Evolutionary conservation across 495 filamentous ascomycete species (phyloP), one percentile per base, ranked within the genome.

Genomic region (Penicillium antarcticum): DNA sequence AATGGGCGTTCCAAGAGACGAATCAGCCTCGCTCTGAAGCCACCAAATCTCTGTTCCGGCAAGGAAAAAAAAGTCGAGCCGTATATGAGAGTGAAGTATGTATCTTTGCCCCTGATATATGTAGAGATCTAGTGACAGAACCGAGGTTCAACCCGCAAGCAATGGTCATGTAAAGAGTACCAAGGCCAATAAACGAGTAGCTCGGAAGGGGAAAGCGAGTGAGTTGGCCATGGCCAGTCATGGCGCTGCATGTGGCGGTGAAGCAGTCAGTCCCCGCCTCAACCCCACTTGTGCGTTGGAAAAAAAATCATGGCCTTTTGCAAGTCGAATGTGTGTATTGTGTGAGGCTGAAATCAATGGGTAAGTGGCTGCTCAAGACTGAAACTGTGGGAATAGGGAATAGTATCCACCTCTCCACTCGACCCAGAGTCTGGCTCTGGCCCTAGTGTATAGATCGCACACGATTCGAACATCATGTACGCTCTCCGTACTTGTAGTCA

Each of bases 161-260:
- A 29, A 29, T 29, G 14, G 34, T 33, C 2, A 23, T 2, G 21
- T 23, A 2, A 5, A 23, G 21, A 23, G 2, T 23, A n/a, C n/a
- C n/a, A n/a, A n/a, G n/a, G n/a, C n/a, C n/a, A n/a, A n/a, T n/a
- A n/a, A n/a, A n/a, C n/a, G 43, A 42, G 40, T 43, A 63, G 24
- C 39, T 60, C 62, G 41, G 58, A 67, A 60, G 29, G 43, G 56
- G 41, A 57, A 53, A 66, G 50, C 56, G 41, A 56, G 47, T 63
- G 67, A 64, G 62, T 57, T 67, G 59, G 55, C 60, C 31, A 54
- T 29, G 39, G 24, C 60, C 61, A 56, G 55, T 63, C 57, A 59
- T 58, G 51, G 45, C 45, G 53, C 52, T 66, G 62, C 61, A 68
- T 71, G 67, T 71, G 70, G 70, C 70, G 70, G 70, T 73, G 70